Evolutionary conservation across 1,139 yeast species (phyloP), one percentile per base, ranked within the genome.

Genomic region (Waltiozyma sp.): DNA sequence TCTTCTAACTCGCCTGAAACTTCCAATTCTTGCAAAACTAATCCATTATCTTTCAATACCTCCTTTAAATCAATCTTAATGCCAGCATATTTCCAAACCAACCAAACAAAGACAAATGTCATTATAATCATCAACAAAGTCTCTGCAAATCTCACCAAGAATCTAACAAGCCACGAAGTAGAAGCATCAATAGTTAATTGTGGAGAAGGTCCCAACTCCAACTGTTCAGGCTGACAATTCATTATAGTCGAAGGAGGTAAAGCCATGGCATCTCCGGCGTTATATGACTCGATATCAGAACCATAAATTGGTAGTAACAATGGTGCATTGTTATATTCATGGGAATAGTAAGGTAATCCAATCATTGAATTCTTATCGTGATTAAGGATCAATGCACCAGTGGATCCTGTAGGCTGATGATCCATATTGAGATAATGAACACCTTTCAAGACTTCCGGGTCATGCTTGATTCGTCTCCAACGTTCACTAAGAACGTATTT

Each of bases 401-500:
- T 26, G 28, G 23, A 21, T 5, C 23, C 23, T 5, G 23, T 21
- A 10, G 13, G 28, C 45, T 38, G 23, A 28, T 40, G 18, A 19
- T 28, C 28, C 28, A 26, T 14, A 13, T 26, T 26, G n/a, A 26
- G 45, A 4, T 43, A 19, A 58, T 77, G 84, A 4, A 75, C 75
- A 2, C 84, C 85, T 33, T 50, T 52, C 41, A 63, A 57, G 19
- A 57, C 47, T 16, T 52, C 53, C 13, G 62, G 62, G 41, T 64
- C 58, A 21, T 57, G 54, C 44, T 64, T 56, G 1, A 66, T 56
- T 2, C 58, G 47, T 47, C 72, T 61, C 70, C 73, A 69, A 38
- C 64, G 56, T 39, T 64, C 66, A 48, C 64, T 64, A 43, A 73
- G 55, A 38, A 76, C 76, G 53, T 76, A 80, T 46, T 72, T 70